Evolutionary conservation across 345 rosid species (phyloP).

Genomic region (Leavenworthia alabamica): DNA sequence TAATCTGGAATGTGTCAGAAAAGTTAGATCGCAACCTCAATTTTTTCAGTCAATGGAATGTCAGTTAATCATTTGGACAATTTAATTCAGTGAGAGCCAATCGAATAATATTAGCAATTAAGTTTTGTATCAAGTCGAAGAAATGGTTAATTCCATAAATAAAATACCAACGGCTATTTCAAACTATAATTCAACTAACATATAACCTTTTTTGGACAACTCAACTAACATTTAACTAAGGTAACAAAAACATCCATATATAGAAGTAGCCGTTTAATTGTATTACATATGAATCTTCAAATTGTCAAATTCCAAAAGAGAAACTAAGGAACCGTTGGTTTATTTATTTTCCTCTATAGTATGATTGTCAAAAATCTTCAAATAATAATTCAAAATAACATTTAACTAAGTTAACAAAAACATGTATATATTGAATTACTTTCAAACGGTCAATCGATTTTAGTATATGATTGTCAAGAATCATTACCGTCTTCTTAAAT

Average conservation of each 20-base stretch:
- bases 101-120: neutral
- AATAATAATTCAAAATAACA: too few species aligned
- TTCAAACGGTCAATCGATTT: too few species aligned
- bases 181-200: neutral
- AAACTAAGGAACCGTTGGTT: neutral
- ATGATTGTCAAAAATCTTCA: too few species aligned
- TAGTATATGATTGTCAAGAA: too few species aligned
- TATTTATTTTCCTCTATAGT: neutral
- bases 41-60: slow-evolving; percentile 17
- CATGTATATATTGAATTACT: too few species aligned
- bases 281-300: neutral
- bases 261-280: slow-evolving; percentile 5
- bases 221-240: neutral
- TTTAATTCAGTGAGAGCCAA: too few species aligned
- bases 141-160: neutral
- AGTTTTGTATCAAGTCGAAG: neutral
- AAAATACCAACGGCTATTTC: neutral
- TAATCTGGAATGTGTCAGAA: slow-evolving; percentile 26
- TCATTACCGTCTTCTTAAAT: too few species aligned
- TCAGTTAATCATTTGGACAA: too few species aligned
- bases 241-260: neutral
- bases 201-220: too few species aligned
- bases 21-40: slow-evolving; percentile 27
- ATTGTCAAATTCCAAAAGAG: too few species aligned
- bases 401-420: too few species aligned